Evolutionary conservation across 2,329 filamentous ascomycete species (phyloP).

Genomic region (Aspergillus pseudotamarii): DNA sequence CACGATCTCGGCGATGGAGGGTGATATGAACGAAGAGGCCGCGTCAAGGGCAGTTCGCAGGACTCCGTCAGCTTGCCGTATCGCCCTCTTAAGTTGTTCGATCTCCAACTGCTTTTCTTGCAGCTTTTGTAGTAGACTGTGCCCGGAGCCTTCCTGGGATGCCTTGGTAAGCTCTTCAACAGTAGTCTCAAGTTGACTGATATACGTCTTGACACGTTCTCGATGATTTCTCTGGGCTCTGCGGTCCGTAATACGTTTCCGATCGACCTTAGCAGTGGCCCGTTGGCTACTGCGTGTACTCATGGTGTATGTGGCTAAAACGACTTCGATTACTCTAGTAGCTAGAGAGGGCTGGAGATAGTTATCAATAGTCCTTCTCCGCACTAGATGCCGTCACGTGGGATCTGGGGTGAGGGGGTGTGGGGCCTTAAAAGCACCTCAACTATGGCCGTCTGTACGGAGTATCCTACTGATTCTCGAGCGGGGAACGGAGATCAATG

Average conservation of each 20-base stretch:
- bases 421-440: background rate
- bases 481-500: background rate
- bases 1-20: background rate
- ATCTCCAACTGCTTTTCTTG: background rate
- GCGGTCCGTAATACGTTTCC: conserved; percentile 18
- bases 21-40: background rate
- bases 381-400: background rate
- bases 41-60: background rate
- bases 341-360: background rate
- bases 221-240: conserved; percentile 16
- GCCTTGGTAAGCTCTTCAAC: background rate
- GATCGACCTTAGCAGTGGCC: background rate
- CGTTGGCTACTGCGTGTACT: background rate
- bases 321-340: background rate
- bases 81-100: background rate
- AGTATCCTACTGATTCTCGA: background rate
- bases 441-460: background rate
- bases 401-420: background rate
- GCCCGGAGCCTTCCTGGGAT: background rate
- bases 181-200: conserved; percentile 12
- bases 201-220: conserved; percentile 17
- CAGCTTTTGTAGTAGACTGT: background rate
- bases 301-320: background rate
- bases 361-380: background rate
- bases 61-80: background rate